Conservation (phyloP, 1,284 basidiomycete species). For the Athelia sp. region DNA sequence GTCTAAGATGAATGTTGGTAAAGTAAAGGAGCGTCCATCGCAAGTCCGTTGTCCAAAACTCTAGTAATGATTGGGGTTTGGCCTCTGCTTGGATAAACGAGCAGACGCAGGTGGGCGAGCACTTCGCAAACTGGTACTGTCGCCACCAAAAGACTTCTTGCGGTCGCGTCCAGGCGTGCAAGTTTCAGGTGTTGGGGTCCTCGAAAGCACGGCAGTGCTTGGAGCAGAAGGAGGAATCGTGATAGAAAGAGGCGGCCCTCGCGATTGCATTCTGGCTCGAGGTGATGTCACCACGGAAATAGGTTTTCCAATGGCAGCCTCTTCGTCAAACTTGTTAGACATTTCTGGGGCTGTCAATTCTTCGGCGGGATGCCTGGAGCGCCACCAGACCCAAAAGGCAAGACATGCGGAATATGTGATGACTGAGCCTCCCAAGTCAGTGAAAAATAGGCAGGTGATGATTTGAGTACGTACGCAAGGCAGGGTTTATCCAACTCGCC, state of each 20-base stretch:
- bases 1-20: too few relatives aligned
- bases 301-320: neutral
- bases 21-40: too few relatives aligned
- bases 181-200: neutral
- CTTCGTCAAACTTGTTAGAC: slow-evolving; percentile 13
- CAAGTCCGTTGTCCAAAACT: neutral
- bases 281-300: too few relatives aligned
- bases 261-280: neutral
- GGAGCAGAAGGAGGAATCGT: neutral
- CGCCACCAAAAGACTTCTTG: neutral
- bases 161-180: neutral
- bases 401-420: slow-evolving; percentile 32
- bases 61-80: neutral
- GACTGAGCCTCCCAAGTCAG: slow-evolving; percentile 25
- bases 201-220: neutral
- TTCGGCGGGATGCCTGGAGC: slow-evolving; percentile 9
- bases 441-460: neutral
- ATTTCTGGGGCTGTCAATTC: slow-evolving; percentile 12
- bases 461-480: slow-evolving; percentile 36
- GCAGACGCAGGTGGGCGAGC: neutral
- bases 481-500: slow-evolving; percentile 51
- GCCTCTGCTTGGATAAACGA: neutral
- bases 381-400: slow-evolving; percentile 25
- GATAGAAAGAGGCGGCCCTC: neutral
- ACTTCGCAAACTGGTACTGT: neutral